Evolutionary conservation across 179 eudicot species (phyloP), one percentile per base, ranked within the genome.

Genomic region (Actinidia chinensis): DNA sequence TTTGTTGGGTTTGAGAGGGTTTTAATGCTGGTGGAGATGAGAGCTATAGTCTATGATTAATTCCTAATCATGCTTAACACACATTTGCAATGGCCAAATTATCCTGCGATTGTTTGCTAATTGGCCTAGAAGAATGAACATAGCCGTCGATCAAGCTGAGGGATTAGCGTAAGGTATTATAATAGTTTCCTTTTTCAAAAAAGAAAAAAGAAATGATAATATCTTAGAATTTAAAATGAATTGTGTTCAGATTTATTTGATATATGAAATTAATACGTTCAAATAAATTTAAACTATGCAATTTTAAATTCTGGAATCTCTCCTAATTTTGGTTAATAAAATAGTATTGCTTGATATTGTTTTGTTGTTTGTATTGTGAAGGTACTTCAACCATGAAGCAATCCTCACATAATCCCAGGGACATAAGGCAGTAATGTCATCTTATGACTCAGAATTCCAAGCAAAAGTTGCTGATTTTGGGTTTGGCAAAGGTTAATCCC

Each of bases 381-480:
- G 90, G 65, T 87, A 87, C 74, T 81, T 87, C 85, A 88, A 87
- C 79, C 90, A 85, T 47, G 85, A 87, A 54, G 86, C 82, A 47
- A 74, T 42, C 90, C 90, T 28, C 90, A 87, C 59, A 87, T 87
- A 44, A 85, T 87, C 17, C 90, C 51, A 81, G 90, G 75, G 90
- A 87, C 83, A 85, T 87, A 68, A 73, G 87, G 87, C 22, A 83
- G 90, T 56, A 87, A 87, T 6, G 86, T 87, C 20, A 83, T 87
- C 1, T 54, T 87, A 20, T n/a, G 90, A 87, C 47, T 83, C 90
- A 13, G 79, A 85, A 33, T 83, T 84, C 76, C 71, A 84, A 9
- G 79, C 90, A 36, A 84, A 84, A 54, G 90, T 87, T 22, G 90
- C 90, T 0, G 90, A 87, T 79, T 87, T 87, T 42, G 90, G 90